A percentile compares a stretch with the other conserved stretches of the same genome.
phyloP scores from a whole-genome alignment of 768 basidiomycete species.

The Naganishia kalamii region DNA sequence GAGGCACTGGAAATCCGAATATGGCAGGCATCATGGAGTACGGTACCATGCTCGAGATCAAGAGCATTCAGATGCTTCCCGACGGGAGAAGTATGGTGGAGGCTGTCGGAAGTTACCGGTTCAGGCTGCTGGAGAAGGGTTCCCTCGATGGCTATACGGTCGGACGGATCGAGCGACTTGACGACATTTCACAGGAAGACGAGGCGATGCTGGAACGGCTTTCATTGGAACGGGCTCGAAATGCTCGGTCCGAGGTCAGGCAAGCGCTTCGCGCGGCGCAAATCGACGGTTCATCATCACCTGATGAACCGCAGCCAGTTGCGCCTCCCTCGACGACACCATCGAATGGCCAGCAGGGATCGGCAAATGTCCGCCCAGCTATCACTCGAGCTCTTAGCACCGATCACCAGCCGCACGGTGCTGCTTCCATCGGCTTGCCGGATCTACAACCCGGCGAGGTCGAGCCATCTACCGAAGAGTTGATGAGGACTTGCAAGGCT shows the following conservation, averaged over 20 bases:
- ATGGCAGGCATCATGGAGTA: constrained; percentile 60
- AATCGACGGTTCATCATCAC: not conserved
- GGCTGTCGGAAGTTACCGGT: constrained; percentile 66
- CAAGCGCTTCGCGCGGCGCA: not conserved
- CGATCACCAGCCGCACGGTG: not conserved
- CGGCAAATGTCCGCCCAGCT: not conserved
- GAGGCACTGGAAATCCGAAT: constrained; percentile 44
- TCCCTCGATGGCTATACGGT: constrained; percentile 84
- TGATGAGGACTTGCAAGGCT: constrained; percentile 57
- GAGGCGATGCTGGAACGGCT: constrained; percentile 46
- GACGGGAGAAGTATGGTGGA: constrained; percentile 86
- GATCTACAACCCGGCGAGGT: constrained; percentile 4
- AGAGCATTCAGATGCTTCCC: constrained; percentile 72
- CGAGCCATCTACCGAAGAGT: constrained; percentile 52
- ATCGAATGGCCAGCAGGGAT: not conserved
- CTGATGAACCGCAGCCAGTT: not conserved
- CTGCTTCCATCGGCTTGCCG: not conserved
- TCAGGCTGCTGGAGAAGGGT: constrained; percentile 77
- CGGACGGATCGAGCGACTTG: constrained; percentile 63
- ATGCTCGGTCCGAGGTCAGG: not conserved
- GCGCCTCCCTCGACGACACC: not conserved
- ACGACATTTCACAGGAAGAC: constrained; percentile 49
- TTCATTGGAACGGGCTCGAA: constrained; percentile 32
- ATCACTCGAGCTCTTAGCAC: not conserved
- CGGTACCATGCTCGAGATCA: constrained; percentile 90